phyloP scores from a whole-genome alignment of 129 eudicot species.

The Logfia minima region DNA sequence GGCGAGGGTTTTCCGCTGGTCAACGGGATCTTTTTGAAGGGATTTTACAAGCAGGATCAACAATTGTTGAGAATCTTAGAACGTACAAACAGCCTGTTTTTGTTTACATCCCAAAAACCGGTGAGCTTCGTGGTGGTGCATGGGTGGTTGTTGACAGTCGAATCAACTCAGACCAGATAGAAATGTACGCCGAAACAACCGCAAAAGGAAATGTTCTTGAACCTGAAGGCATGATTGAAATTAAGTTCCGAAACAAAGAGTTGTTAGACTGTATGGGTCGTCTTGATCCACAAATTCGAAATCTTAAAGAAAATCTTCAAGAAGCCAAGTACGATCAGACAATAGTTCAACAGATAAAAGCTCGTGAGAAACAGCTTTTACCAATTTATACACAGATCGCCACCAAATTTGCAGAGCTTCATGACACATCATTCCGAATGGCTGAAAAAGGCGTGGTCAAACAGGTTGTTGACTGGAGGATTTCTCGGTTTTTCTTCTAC shows the following conservation, averaged over 20 bases:
- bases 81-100: conserved; percentile 90
- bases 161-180: conserved; percentile 84
- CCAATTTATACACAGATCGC: conserved; percentile 97
- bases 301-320: conserved; percentile 50
- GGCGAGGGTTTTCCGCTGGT: conserved; percentile 99
- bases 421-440: conserved; percentile 89
- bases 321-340: conserved; percentile 42
- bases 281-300: conserved; percentile 62
- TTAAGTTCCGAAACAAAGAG: conserved; percentile 75
- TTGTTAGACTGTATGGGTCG: conserved; percentile 81
- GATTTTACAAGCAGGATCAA: conserved; percentile 95
- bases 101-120: conserved; percentile 85
- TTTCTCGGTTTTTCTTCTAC: conserved; percentile 72
- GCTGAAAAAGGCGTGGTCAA: conserved; percentile 80
- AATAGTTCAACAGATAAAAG: conserved; percentile 55
- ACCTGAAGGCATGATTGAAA: conserved; percentile 95
- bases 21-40: conserved; percentile 99
- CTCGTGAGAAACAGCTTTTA: conserved; percentile 86
- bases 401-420: conserved; percentile 89
- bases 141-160: conserved; percentile 98
- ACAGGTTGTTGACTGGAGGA: conserved; percentile 71
- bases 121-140: conserved; percentile 98
- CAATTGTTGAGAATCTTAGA: conserved; percentile 89
- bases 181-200: conserved; percentile 90
- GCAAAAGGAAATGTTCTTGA: conserved; percentile 96